Evolutionary conservation across 345 rosid species (phyloP).

Genomic region (Combretum micranthum): DNA sequence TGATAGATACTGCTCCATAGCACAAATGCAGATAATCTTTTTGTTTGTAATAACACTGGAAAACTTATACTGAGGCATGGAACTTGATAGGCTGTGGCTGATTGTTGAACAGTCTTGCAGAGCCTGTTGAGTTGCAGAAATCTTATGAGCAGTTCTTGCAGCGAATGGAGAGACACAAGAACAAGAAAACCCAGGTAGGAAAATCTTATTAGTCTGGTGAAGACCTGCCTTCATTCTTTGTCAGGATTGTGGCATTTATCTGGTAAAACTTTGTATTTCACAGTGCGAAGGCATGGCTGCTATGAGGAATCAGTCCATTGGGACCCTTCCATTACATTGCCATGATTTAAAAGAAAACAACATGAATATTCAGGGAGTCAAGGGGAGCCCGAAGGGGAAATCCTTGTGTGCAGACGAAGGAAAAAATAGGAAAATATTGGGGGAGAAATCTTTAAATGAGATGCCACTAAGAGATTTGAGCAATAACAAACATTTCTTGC

Average conservation of each 20-base stretch:
- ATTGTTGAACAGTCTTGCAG: conserved; percentile 59
- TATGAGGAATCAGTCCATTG: conserved; percentile 19
- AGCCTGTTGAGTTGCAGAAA: conserved; percentile 79
- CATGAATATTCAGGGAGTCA: conserved; percentile 16
- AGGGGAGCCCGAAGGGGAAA: conserved; percentile 4
- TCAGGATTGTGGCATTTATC: conserved; percentile 1
- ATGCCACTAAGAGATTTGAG: conserved; percentile 13
- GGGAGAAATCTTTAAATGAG: conserved; percentile 11
- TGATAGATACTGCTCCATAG: no score
- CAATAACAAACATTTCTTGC: conserved; percentile 12
- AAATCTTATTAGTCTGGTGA: conserved; percentile 9
- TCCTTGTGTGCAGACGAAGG: background rate
- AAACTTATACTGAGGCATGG: no score
- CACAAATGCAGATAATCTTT: background rate
- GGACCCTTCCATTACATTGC: conserved; percentile 11
- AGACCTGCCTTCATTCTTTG: conserved; percentile 2
- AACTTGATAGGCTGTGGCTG: background rate
- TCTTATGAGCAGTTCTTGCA: conserved; percentile 74
- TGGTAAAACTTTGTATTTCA: background rate
- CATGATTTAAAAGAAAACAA: conserved; percentile 15
- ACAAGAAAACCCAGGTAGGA: conserved; percentile 55
- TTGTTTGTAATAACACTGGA: background rate
- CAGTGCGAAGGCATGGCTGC: conserved; percentile 3
- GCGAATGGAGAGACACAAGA: conserved; percentile 62
- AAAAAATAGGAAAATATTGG: conserved; percentile 2